A percentile compares a stretch with the other conserved stretches of the same genome.
phyloP scores from a whole-genome alignment of 2,329 filamentous ascomycete species.

The Tricladium varicosporioides region DNA sequence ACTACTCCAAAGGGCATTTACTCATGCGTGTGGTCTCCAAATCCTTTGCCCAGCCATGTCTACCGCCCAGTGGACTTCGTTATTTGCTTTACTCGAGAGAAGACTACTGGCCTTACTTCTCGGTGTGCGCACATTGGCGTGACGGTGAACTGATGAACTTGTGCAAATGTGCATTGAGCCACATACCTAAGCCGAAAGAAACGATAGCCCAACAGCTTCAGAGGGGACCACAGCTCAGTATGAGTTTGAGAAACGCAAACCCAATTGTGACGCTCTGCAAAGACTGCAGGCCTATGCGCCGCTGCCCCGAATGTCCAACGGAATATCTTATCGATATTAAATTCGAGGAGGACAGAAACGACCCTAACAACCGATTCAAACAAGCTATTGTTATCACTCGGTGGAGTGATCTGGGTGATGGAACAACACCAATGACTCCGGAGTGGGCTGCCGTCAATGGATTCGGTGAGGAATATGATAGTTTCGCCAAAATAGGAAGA shows the following conservation, averaged over 20 bases:
- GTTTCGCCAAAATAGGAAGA: constrained; percentile 50
- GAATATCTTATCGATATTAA: constrained; percentile 62
- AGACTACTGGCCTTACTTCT: constrained; percentile 62
- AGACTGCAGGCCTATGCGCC: constrained; percentile 55
- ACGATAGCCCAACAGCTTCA: constrained; percentile 35
- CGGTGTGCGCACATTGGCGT: constrained; percentile 60
- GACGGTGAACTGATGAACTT: constrained; percentile 58
- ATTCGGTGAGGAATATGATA: constrained; percentile 44
- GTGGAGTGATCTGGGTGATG: constrained; percentile 61
- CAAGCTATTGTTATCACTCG: constrained; percentile 59
- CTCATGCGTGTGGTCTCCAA: constrained; percentile 57
- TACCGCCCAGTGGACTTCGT: constrained; percentile 51
- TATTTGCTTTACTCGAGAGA: constrained; percentile 57
- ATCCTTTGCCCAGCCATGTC: constrained; percentile 48
- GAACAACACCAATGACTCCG: constrained; percentile 45
- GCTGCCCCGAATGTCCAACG: constrained; percentile 60
- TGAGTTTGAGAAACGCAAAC: constrained; percentile 32
- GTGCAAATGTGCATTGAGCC: constrained; percentile 59
- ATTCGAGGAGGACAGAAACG: constrained; percentile 52
- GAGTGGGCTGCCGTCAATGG: constrained; percentile 58
- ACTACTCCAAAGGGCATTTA: constrained; percentile 51
- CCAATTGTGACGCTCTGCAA: constrained; percentile 51
- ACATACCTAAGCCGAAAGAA: constrained; percentile 48
- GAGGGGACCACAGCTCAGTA: constrained; percentile 24
- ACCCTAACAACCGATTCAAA: constrained; percentile 49